These are phyloP conservation scores for Kodamaea neixiangensis DNA, from an alignment of 805 yeast genomes.

Conservation along the genomic window DNA sequence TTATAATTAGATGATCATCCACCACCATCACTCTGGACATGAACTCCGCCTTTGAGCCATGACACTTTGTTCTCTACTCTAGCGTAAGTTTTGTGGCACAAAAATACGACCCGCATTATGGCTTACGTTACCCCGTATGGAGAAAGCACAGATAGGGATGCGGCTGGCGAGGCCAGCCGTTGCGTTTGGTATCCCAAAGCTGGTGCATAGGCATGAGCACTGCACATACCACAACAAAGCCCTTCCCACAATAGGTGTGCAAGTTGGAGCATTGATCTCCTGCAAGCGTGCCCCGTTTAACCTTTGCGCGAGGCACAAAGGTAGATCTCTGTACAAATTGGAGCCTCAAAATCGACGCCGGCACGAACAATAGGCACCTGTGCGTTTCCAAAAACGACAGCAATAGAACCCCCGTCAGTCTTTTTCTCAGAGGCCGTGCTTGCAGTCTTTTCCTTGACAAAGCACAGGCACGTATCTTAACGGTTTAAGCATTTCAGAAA, in stretches of 20 bases:
- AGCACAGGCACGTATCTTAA: conserved; percentile 2
- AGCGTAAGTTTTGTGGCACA: neutral
- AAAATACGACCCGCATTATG: neutral
- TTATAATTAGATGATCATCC: neutral
- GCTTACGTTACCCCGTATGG: neutral
- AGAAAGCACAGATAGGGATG: too few relatives aligned
- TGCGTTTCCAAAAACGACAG: neutral
- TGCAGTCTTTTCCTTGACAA: neutral
- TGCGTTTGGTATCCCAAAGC: too few relatives aligned
- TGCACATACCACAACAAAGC: too few relatives aligned
- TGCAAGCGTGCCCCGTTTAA: neutral
- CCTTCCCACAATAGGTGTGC: too few relatives aligned
- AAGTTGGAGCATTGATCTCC: neutral
- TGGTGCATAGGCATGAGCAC: too few relatives aligned
- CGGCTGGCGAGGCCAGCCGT: too few relatives aligned
- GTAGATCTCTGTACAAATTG: neutral
- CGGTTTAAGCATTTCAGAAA: neutral
- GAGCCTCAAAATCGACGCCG: neutral
- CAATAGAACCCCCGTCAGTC: neutral
- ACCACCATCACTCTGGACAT: neutral
- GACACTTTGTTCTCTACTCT: neutral
- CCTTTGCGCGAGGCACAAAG: neutral
- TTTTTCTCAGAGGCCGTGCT: neutral
- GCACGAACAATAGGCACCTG: neutral
- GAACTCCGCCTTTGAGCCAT: neutral